Conservation (phyloP, 306 rosid genomes). For the Cotoneaster glaucophyllus region DNA sequence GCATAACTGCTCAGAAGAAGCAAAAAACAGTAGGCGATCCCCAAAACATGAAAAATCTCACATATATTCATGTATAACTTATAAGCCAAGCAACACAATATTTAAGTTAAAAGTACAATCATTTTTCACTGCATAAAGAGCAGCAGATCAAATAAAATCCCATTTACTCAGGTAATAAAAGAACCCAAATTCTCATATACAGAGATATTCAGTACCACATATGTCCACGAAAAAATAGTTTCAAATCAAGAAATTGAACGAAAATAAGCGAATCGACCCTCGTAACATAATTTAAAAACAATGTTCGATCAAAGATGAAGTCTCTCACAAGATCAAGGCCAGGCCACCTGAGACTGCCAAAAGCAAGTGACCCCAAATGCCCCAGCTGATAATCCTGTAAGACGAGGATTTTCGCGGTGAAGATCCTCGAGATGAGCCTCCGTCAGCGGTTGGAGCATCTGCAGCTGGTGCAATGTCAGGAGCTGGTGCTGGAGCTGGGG, state of each 20-base stretch:
- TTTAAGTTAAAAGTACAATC: neutral
- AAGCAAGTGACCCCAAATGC: constrained; percentile 44
- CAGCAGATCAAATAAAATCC: constrained; percentile 14
- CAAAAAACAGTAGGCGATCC: neutral
- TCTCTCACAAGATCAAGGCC: constrained; percentile 44
- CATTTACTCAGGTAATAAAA: neutral
- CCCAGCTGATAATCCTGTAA: constrained; percentile 42
- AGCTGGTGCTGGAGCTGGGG: constrained; percentile 78
- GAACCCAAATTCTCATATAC: constrained; percentile 44
- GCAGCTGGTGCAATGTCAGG: constrained; percentile 68
- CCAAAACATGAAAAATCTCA: neutral
- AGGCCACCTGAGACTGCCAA: constrained; percentile 49
- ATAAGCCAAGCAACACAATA: neutral
- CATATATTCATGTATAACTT: neutral
- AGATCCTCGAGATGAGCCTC: constrained; percentile 46
- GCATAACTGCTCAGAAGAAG: too few relatives aligned
- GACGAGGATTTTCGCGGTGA: constrained; percentile 49
- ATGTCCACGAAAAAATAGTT: constrained; percentile 62
- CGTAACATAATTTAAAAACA: constrained; percentile 32
- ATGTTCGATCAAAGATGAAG: neutral
- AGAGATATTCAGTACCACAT: constrained; percentile 39
- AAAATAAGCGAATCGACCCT: constrained; percentile 31
- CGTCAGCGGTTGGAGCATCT: constrained; percentile 45
- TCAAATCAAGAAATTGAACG: constrained; percentile 43
- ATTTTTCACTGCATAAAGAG: neutral